Evolutionary conservation across 495 filamentous ascomycete species (phyloP), one percentile per base, ranked within the genome.

Genomic region (Aeminium ludgeri): DNA sequence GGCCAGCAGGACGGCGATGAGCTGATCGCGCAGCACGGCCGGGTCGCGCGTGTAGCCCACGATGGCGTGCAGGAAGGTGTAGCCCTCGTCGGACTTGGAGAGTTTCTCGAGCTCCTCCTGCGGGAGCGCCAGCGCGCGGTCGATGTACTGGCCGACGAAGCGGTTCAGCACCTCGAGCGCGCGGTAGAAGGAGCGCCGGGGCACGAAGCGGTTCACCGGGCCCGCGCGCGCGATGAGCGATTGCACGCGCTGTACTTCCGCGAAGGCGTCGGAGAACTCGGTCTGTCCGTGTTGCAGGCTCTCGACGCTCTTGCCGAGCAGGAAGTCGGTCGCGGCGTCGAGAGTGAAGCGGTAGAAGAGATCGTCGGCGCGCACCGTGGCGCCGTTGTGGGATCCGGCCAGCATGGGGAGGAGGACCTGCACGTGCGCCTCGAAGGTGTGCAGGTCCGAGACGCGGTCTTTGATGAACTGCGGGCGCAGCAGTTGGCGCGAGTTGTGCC

Each of bases 391-490:
- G 12, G 50, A 54, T 0, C 49, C 44, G 0, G 59, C 58, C 15
- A 72, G 49, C 41, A 61, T 60, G 12, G 44, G 33, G 32, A 70
- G 48, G 31, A 73, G 52, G 1, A 52, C 45, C 19, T 59, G 55
- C 1, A 61, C 55, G 55, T 69, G 62, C 43, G 57, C 60, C 41
- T 72, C 68, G 38, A 74, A 72, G 6, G 67, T 70, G 17, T 65
- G 55, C 10, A 67, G 47, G 37, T 66, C 68, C 20, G 54, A 57
- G 20, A 73, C 48, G 10, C 66, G 62, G 38, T 72, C 65, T 41
- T 67, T 71, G 54, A 72, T 56, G 49, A 74, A 73, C 59, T 72
- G 70, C 6, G 70, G 70, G 27, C 71, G 60, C 43, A 74, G 67
- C 47, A 74, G 52, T 25, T 59, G 58, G 5, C 71, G 55, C 29